Conservation (phyloP, 345 rosid species). For the Bruguiera parviflora region DNA sequence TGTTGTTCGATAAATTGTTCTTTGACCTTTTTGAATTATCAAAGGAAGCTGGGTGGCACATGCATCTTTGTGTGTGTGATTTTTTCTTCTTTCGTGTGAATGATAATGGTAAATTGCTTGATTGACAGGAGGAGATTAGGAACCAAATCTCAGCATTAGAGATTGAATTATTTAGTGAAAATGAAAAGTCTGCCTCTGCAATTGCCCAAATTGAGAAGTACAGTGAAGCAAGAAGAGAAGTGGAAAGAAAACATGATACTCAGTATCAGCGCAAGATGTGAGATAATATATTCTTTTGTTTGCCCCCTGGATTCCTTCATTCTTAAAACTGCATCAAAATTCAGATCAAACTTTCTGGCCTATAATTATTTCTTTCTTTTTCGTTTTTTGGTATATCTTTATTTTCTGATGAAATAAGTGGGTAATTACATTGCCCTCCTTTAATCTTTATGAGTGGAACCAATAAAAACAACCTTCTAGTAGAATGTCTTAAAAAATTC, state of each 20-base stretch:
- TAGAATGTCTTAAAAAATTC: not conserved
- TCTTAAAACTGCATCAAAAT: not conserved
- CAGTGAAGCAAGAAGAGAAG: conserved; percentile 59
- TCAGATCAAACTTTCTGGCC: not conserved
- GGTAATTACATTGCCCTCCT: too few relatives aligned
- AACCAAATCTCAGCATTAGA: conserved; percentile 55
- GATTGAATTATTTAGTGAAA: conserved; percentile 47
- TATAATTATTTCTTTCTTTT: too few relatives aligned
- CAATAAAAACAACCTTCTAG: not conserved
- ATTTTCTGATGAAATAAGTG: not conserved
- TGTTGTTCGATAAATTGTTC: not conserved
- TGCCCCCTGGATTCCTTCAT: conserved; percentile 1
- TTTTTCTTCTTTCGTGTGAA: not conserved
- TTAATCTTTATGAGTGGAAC: not conserved
- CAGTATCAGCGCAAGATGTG: conserved; percentile 87
- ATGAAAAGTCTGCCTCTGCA: conserved; percentile 51
- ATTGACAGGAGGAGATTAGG: conserved; percentile 76
- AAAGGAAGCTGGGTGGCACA: not conserved
- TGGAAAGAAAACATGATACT: conserved; percentile 72
- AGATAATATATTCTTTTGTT: conserved; percentile 16
- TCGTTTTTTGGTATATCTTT: not conserved
- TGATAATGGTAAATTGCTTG: conserved; percentile 15
- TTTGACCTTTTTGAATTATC: not conserved
- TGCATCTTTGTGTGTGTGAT: not conserved
- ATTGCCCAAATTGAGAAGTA: conserved; percentile 54